These are phyloP conservation scores for Fagopyrum esculentum DNA, from an alignment of 148 eudicot species.

Conservation along the genomic window DNA sequence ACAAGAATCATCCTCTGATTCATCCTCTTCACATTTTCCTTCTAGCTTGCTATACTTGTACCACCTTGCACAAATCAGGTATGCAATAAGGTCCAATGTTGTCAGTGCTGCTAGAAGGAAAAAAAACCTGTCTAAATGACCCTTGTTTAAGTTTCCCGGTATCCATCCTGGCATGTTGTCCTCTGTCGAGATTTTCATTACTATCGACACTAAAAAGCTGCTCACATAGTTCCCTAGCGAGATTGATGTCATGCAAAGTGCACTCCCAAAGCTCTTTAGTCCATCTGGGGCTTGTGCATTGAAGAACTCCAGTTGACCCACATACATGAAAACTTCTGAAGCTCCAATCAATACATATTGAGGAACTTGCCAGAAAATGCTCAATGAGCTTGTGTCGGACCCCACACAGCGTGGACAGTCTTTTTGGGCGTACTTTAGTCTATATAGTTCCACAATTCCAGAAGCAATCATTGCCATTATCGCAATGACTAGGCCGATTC, in stretches of 20 bases:
- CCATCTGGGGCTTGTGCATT: slow-evolving; percentile 59
- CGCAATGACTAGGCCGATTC: slow-evolving; percentile 51
- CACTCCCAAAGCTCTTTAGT: slow-evolving; percentile 71
- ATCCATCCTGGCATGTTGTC: slow-evolving; percentile 60
- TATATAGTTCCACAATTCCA: slow-evolving; percentile 44
- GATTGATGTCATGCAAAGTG: slow-evolving; percentile 62
- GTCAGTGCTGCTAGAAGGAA: slow-evolving; percentile 50
- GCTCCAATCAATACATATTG: slow-evolving; percentile 65
- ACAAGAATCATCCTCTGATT: not conserved
- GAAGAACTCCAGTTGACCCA: slow-evolving; percentile 72
- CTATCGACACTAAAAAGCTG: slow-evolving; percentile 44
- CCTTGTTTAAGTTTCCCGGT: slow-evolving; percentile 56
- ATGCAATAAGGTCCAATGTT: slow-evolving; percentile 37
- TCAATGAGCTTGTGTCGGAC: slow-evolving; percentile 35
- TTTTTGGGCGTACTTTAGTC: slow-evolving; percentile 27
- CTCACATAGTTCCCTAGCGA: slow-evolving; percentile 67
- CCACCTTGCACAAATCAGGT: slow-evolving; percentile 41
- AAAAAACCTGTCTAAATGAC: slow-evolving; percentile 54
- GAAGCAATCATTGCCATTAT: slow-evolving; percentile 52
- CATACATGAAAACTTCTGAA: slow-evolving; percentile 74
- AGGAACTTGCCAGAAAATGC: slow-evolving; percentile 69
- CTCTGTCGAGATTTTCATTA: slow-evolving; percentile 40
- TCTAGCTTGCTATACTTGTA: slow-evolving; percentile 35
- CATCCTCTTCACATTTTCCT: slow-evolving; percentile 7
- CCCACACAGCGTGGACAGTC: slow-evolving; percentile 24